Conservation (phyloP, 2,329 filamentous ascomycete genomes). For the Calonectria crousiana region DNA sequence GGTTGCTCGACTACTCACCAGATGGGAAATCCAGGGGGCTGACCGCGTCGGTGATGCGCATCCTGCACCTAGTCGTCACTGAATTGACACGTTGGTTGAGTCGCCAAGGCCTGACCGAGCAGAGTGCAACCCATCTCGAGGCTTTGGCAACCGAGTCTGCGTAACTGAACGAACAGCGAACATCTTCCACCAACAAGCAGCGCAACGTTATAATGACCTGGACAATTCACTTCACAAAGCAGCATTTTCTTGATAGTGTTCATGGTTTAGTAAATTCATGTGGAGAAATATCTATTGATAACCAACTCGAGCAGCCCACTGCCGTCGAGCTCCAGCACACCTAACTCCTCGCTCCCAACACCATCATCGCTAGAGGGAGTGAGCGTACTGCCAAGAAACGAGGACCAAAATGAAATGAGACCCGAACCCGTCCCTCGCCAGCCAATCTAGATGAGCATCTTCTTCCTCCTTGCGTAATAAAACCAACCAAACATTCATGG, state of each 20-base stretch:
- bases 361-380: background rate
- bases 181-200: background rate
- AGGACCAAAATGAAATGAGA: conserved; percentile 9
- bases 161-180: background rate
- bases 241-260: background rate
- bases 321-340: conserved; percentile 4
- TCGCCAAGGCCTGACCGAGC: background rate
- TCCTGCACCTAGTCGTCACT: background rate
- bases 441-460: conserved; percentile 10
- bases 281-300: conserved; percentile 15
- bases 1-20: background rate
- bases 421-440: conserved; percentile 3
- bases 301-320: conserved; percentile 14
- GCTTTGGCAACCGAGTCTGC: background rate
- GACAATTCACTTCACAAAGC: background rate
- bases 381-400: conserved; percentile 6
- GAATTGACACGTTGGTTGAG: background rate
- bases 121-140: background rate
- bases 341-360: conserved; percentile 13
- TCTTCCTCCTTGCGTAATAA: background rate
- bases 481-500: conserved; percentile 20
- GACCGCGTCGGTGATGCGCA: background rate
- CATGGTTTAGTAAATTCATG: conserved; percentile 5
- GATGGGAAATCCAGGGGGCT: background rate
- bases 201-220: too few species aligned